Conservation (phyloP, 345 rosid genomes). For the Hibiscus syriacus region DNA sequence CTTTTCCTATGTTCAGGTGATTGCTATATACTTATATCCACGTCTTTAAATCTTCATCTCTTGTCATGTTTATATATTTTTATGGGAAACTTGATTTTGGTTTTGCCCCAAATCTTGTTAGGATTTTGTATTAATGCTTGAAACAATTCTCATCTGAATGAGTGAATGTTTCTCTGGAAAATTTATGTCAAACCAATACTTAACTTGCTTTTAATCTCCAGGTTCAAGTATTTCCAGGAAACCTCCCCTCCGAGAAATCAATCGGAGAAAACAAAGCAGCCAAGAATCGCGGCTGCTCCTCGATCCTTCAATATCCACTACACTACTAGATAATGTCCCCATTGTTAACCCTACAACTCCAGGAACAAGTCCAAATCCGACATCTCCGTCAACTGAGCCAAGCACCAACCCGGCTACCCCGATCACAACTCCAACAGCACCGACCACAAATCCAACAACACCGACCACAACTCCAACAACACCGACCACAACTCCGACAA, state of each 20-base stretch:
- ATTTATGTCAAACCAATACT: neutral
- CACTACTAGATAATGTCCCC: constrained; percentile 45
- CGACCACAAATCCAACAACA: constrained; percentile 15
- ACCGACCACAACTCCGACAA: constrained; percentile 18
- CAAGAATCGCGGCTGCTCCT: constrained; percentile 22
- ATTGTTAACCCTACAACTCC: constrained; percentile 69
- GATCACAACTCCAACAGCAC: constrained; percentile 8
- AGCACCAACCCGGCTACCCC: constrained; percentile 8
- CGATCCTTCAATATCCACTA: constrained; percentile 21
- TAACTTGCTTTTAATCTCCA: constrained; percentile 21
- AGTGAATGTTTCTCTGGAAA: neutral
- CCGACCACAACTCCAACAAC: constrained; percentile 14
- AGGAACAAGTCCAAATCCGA: constrained; percentile 37
- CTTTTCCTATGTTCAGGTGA: constrained; percentile 70
- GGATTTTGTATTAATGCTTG: neutral
- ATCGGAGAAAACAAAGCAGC: constrained; percentile 12
- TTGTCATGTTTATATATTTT: neutral
- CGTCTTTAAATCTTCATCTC: neutral
- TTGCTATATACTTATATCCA: neutral
- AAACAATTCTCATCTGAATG: neutral
- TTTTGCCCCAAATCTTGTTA: neutral
- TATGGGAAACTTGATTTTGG: neutral
- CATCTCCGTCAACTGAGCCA: constrained; percentile 22
- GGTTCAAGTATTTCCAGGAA: constrained; percentile 39
- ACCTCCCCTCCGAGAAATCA: constrained; percentile 24